Percentiles rank a stretch among this genome's conserved stretches.
Conservation (phyloP, 257 asterid species). For the Lantana camara region DNA sequence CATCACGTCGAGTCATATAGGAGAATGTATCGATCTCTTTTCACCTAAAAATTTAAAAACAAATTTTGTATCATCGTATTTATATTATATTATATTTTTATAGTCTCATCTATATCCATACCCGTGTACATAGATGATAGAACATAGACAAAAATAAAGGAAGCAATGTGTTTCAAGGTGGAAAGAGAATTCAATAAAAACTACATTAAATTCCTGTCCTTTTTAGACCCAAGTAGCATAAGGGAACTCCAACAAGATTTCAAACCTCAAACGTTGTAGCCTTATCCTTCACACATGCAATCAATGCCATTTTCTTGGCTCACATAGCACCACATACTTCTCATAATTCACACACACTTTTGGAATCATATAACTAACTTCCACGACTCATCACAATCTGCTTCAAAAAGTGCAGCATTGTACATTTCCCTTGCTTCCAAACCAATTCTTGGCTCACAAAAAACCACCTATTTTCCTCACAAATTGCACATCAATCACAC, state of each 20-base stretch:
- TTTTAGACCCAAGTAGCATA: conserved; percentile 19
- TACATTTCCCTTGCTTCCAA: too few species aligned
- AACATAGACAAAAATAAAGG: too few species aligned
- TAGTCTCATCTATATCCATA: too few species aligned
- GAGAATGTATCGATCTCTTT: too few species aligned
- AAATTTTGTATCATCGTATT: too few species aligned
- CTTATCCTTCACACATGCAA: conserved; percentile 62
- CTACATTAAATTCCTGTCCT: conserved; percentile 16
- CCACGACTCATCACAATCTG: conserved; percentile 1
- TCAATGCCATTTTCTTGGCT: conserved; percentile 59
- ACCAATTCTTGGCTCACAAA: too few species aligned
- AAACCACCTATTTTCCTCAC: too few species aligned
- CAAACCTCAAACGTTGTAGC: conserved; percentile 37
- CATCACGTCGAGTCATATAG: too few species aligned
- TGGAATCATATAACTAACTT: neutral
- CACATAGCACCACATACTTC: conserved; percentile 41
- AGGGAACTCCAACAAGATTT: conserved; percentile 9
- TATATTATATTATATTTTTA: too few species aligned
- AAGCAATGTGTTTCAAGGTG: too few species aligned
- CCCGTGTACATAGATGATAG: too few species aligned
- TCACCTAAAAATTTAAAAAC: too few species aligned
- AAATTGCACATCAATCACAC: conserved; percentile 30
- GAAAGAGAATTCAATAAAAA: neutral
- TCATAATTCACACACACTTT: conserved; percentile 27
- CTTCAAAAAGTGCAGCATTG: neutral